Evolutionary conservation across 176 grass and related monocot genomes (phyloP).

Genomic region (Eragrostis nindensis): DNA sequence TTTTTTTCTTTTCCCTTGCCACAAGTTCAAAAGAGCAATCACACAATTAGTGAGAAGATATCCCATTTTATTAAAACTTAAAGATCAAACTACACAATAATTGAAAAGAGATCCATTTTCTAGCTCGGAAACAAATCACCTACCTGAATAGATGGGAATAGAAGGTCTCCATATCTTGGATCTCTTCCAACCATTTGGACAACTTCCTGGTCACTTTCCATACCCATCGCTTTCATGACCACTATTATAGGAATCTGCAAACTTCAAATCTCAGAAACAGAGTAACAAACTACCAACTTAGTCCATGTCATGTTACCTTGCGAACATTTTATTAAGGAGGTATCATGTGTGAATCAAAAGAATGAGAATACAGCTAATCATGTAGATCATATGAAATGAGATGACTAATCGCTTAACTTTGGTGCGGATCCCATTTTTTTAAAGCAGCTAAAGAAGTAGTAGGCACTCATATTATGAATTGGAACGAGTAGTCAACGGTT

Average conservation of each 20-base stretch:
- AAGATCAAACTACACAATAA: constrained; percentile 16
- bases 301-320: constrained; percentile 4
- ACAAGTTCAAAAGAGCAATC: constrained; percentile 25
- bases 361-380: constrained; percentile 22
- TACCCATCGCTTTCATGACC: constrained; percentile 99
- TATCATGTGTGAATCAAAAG: constrained; percentile 7
- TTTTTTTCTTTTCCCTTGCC: constrained; percentile 1
- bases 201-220: constrained; percentile 93
- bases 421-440: not conserved
- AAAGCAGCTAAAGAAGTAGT: constrained; percentile 28
- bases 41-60: not conserved
- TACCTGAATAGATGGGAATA: constrained; percentile 93
- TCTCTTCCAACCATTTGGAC: constrained; percentile 97
- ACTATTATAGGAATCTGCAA: constrained; percentile 94
- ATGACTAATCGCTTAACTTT: not conserved
- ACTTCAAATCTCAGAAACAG: constrained; percentile 29
- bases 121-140: constrained; percentile 3
- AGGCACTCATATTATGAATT: constrained; percentile 9
- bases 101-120: not conserved
- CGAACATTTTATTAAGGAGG: not conserved
- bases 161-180: constrained; percentile 76
- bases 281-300: constrained; percentile 27
- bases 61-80: too few relatives aligned
- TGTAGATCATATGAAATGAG: not conserved
- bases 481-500: not conserved